These are phyloP conservation scores for Vanrija humicola DNA, from an alignment of 1,284 basidiomycete species.

Conservation along the genomic window DNA sequence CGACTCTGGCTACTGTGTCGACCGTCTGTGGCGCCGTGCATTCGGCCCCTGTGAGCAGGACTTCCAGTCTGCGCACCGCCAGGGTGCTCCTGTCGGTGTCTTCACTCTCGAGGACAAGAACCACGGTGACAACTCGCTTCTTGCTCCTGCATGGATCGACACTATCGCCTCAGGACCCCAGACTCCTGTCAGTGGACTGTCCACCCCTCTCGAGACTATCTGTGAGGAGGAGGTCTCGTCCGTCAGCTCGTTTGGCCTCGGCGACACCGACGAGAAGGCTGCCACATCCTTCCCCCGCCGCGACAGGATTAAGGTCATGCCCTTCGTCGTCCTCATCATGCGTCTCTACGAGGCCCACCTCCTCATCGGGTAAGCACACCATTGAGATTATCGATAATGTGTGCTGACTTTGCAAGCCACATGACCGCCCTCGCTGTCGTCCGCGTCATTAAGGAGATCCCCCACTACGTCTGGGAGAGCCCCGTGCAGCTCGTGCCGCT, in stretches of 20 bases:
- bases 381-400: no score
- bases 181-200: constrained; percentile 12
- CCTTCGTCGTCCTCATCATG: constrained; percentile 15
- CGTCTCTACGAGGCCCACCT: constrained; percentile 41
- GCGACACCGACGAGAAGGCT: constrained; percentile 13
- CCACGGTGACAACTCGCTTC: neutral
- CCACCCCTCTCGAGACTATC: constrained; percentile 3
- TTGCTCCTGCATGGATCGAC: neutral
- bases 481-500: neutral
- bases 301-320: neutral
- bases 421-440: constrained; percentile 21
- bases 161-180: neutral
- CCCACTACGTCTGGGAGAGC: neutral
- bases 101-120: constrained; percentile 2
- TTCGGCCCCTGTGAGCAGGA: constrained; percentile 14
- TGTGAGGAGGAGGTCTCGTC: constrained; percentile 15
- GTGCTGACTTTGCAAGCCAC: constrained; percentile 1
- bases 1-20: constrained; percentile 34
- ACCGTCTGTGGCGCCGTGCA: constrained; percentile 19
- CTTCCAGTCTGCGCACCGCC: constrained; percentile 5
- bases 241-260: constrained; percentile 13
- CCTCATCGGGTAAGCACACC: constrained; percentile 24
- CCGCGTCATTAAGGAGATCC: constrained; percentile 3
- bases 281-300: no score
- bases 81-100: constrained; percentile 8